phyloP scores from a whole-genome alignment of 129 eudicot genomes.

The Rutidosis leptorrhynchoides region DNA sequence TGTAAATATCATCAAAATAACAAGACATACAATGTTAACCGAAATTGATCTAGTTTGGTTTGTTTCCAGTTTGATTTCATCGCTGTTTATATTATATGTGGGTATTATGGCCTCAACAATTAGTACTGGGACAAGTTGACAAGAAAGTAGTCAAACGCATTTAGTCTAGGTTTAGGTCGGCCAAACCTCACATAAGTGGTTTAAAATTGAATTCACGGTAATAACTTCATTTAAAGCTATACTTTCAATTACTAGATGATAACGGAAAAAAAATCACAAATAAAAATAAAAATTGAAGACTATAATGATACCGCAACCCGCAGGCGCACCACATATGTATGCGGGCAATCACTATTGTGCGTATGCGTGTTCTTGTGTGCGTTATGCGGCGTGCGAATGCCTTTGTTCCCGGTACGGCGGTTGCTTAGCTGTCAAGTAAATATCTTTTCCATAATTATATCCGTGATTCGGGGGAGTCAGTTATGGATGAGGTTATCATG shows the following conservation, averaged over 20 bases:
- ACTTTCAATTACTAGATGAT: neutral
- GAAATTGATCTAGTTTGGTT: neutral
- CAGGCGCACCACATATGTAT: too few species aligned
- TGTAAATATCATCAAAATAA: neutral
- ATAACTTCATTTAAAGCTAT: slow-evolving; percentile 14
- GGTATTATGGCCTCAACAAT: neutral
- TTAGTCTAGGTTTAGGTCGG: slow-evolving; percentile 32
- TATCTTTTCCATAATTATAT: too few species aligned
- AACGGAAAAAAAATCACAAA: neutral
- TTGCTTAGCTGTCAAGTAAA: too few species aligned
- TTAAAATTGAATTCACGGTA: slow-evolving; percentile 1
- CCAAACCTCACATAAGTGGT: slow-evolving; percentile 25
- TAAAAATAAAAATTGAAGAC: neutral
- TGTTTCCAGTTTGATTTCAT: neutral
- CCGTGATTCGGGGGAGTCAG: too few species aligned
- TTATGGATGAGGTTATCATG: too few species aligned
- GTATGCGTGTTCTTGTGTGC: too few species aligned
- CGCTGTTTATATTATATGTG: neutral
- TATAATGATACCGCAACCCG: too few species aligned
- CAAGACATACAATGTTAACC: neutral
- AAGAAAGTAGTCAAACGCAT: slow-evolving; percentile 6
- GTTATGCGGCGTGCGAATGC: too few species aligned
- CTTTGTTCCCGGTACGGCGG: too few species aligned
- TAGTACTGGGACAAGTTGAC: neutral
- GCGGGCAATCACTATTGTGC: too few species aligned